Evolutionary conservation across 2,329 filamentous ascomycete genomes (phyloP), one percentile per base, ranked within the genome.

Genomic region (Akanthomyces uredinophilus): DNA sequence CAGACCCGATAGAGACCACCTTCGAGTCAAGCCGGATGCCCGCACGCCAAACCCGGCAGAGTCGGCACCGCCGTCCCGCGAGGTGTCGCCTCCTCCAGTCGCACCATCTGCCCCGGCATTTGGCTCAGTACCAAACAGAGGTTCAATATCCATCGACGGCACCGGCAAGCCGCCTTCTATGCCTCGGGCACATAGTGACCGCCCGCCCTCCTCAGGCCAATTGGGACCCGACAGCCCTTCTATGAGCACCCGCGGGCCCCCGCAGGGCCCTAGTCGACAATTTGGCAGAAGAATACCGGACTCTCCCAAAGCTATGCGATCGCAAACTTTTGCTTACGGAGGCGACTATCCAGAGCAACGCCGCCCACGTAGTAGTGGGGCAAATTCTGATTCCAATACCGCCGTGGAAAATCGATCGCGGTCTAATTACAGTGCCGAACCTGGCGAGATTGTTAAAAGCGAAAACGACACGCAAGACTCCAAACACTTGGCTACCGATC

Each of bases 101-200:
- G 83, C 83, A 5, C 83, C 83, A 3, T 83, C 83, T 1, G 83
- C 83, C 3, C 83, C 84, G 14, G 81, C 83, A 3, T 86, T 85
- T 68, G 83, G 83, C 11, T 79, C 83, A 6, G 78, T 84, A 5
- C 81, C 81, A 0, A 82, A 78, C 60, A 77, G 83, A 63, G 76
- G 75, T 16, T 65, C 71, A 20, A 71, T 72, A 39, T 66, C 72
- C 29, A 66, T 68, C 18, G 69, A 68, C 49, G 67, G 66, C 10
- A 76, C 75, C 6, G 73, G 75, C n/a, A 85, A 83, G 67, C 73
- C 75, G 1, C 81, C 82, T 4, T 81, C 82, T n/a, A 83, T 61
- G 50, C 59, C 59, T 16, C 41, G 59, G 73, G 54, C 71, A 70
- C 63, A 64, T 67, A 14, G 52, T 22, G 62, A 64, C 16, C 51